phyloP scores from a whole-genome alignment of 768 basidiomycete genomes.

The Pleurotus salmoneostramineus region DNA sequence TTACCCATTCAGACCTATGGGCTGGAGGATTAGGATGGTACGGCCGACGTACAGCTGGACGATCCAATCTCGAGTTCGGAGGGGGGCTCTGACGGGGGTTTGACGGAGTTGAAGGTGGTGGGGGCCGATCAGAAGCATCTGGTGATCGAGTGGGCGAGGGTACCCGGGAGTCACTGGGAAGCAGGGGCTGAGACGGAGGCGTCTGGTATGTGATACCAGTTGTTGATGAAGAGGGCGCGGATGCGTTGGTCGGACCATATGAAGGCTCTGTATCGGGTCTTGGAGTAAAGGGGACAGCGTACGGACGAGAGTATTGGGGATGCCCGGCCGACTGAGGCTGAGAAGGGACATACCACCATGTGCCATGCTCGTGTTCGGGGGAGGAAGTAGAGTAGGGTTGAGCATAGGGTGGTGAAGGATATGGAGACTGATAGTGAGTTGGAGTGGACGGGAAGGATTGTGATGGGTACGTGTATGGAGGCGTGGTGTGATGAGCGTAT shows the following conservation, averaged over 20 bases:
- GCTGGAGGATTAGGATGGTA: constrained; percentile 72
- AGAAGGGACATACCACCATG: constrained; percentile 50
- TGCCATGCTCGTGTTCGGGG: constrained; percentile 39
- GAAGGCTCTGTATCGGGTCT: constrained; percentile 19
- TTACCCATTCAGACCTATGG: constrained; percentile 86
- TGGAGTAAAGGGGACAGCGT: constrained; percentile 24
- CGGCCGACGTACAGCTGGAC: constrained; percentile 37
- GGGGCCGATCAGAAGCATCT: background rate
- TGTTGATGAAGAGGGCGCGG: constrained; percentile 15
- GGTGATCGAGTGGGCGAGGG: background rate
- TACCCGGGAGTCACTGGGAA: background rate
- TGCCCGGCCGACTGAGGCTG: constrained; percentile 18
- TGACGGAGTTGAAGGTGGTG: background rate
- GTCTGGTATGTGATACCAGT: constrained; percentile 7
- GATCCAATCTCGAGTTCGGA: constrained; percentile 14
- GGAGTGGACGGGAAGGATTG: constrained; percentile 30
- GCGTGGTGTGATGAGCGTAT: constrained; percentile 25
- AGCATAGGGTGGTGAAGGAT: constrained; percentile 29
- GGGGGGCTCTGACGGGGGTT: background rate
- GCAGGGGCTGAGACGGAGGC: background rate
- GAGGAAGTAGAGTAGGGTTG: constrained; percentile 26
- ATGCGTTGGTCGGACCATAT: constrained; percentile 13
- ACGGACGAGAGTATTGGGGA: constrained; percentile 27
- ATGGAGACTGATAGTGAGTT: constrained; percentile 34
- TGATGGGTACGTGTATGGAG: constrained; percentile 32